Evolutionary conservation across 2,329 filamentous ascomycete species (phyloP).

Genomic region (Cladosporium sp.): DNA sequence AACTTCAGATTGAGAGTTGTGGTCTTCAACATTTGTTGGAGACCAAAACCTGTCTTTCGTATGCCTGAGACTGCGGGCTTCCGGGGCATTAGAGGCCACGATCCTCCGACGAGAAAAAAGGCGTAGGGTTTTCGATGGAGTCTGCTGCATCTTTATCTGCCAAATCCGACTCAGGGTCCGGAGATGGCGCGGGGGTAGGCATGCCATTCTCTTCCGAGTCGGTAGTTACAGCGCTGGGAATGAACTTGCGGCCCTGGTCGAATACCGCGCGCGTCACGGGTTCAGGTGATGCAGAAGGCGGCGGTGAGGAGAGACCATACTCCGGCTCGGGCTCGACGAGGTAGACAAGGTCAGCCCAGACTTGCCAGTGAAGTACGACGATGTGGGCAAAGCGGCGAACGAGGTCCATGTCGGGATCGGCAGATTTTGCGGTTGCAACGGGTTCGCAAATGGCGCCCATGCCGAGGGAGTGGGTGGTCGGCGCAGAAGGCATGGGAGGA

Average conservation of each 20-base stretch:
- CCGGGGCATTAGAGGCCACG: not conserved
- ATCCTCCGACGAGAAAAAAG: not conserved
- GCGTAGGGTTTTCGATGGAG: not conserved
- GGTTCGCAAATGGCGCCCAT: conserved; percentile 14
- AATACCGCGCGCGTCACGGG: conserved; percentile 28
- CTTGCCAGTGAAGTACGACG: conserved; percentile 80
- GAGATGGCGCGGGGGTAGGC: conserved; percentile 17
- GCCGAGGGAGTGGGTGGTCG: conserved; percentile 1
- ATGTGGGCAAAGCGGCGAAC: conserved; percentile 78
- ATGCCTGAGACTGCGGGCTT: too few relatives aligned
- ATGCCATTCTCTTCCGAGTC: conserved; percentile 24
- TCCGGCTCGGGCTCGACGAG: conserved; percentile 19
- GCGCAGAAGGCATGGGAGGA: conserved; percentile 15
- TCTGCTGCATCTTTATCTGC: not conserved
- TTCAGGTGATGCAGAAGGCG: conserved; percentile 18
- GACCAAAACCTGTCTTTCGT: too few relatives aligned
- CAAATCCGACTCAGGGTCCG: conserved; percentile 7
- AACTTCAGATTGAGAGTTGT: too few relatives aligned
- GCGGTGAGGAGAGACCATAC: not conserved
- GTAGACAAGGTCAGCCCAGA: conserved; percentile 79
- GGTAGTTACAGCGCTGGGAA: conserved; percentile 27
- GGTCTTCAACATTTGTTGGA: too few relatives aligned
- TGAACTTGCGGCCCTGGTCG: conserved; percentile 26
- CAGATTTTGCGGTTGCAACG: not conserved
- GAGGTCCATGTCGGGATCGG: conserved; percentile 51